Evolutionary conservation across 352 stramenopile species (phyloP).

Genomic region (Phytopythium boreale): DNA sequence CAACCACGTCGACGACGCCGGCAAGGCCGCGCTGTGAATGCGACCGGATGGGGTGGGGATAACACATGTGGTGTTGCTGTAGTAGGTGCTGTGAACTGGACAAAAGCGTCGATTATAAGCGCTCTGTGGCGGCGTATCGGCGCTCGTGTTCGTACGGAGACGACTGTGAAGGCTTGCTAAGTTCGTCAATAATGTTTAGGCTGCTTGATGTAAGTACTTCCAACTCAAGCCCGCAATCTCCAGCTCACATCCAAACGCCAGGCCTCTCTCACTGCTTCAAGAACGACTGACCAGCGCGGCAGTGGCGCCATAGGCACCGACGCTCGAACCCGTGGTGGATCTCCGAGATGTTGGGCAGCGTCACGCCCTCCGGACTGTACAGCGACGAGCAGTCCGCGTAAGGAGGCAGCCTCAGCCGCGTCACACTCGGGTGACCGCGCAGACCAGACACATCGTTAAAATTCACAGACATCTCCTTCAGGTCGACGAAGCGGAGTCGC

Average conservation of each 20-base stretch:
- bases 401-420: not conserved
- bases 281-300: not conserved
- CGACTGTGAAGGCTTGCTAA: too few relatives aligned
- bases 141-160: too few relatives aligned
- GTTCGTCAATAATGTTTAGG: too few relatives aligned
- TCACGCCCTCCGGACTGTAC: not conserved
- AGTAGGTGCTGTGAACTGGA: not conserved
- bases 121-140: too few relatives aligned
- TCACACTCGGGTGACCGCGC: not conserved
- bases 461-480: not conserved
- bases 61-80: not conserved
- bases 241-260: not conserved
- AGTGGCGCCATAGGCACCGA: not conserved
- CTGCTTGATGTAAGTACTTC: too few relatives aligned
- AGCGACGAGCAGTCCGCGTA: not conserved
- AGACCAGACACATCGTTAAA: not conserved
- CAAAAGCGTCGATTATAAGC: too few relatives aligned
- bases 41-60: too few relatives aligned
- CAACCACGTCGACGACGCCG: conserved; percentile 15
- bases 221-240: too few relatives aligned
- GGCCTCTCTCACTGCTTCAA: not conserved
- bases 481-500: not conserved
- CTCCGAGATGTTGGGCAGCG: not conserved
- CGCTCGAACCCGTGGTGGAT: not conserved
- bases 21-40: conserved; percentile 13